Conservation (phyloP, 805 yeast genomes). For the Barnettozyma pratensis region DNA sequence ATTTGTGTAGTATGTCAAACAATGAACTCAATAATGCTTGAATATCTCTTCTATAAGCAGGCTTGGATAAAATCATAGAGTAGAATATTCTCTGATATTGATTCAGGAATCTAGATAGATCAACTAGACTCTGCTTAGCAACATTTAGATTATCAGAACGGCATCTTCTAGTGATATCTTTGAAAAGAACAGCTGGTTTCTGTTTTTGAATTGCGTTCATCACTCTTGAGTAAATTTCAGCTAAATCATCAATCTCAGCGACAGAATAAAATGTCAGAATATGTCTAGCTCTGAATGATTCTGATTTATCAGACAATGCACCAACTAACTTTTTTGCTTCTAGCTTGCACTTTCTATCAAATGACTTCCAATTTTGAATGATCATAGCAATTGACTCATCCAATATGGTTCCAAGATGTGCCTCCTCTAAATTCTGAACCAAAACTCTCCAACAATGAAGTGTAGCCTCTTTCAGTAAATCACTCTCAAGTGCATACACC, state of each 20-base stretch:
- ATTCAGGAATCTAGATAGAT: conserved; percentile 49
- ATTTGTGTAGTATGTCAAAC: conserved; percentile 52
- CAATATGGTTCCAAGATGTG: conserved; percentile 57
- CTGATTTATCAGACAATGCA: conserved; percentile 29
- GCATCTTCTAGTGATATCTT: conserved; percentile 51
- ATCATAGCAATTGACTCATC: conserved; percentile 72
- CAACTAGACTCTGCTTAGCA: conserved; percentile 65
- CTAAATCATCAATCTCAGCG: conserved; percentile 38
- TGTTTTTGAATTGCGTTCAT: conserved; percentile 26
- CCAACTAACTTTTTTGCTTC: conserved; percentile 50
- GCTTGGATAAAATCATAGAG: conserved; percentile 34
- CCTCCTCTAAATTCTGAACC: conserved; percentile 48
- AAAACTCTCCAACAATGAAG: conserved; percentile 65
- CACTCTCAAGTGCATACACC: conserved; percentile 68
- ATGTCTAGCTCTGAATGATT: conserved; percentile 33
- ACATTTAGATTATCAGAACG: conserved; percentile 64
- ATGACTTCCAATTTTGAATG: conserved; percentile 57
- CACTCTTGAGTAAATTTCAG: conserved; percentile 27
- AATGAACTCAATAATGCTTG: conserved; percentile 47
- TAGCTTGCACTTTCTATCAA: conserved; percentile 43
- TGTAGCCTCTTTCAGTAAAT: conserved; percentile 54
- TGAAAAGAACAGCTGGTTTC: conserved; percentile 34
- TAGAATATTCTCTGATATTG: conserved; percentile 48
- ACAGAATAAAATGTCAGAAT: conserved; percentile 50
- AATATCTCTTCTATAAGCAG: conserved; percentile 28